phyloP scores from a whole-genome alignment of 225 moss, liverwort and hornwort species.

The Bryoerythrophyllum caledonicum region DNA sequence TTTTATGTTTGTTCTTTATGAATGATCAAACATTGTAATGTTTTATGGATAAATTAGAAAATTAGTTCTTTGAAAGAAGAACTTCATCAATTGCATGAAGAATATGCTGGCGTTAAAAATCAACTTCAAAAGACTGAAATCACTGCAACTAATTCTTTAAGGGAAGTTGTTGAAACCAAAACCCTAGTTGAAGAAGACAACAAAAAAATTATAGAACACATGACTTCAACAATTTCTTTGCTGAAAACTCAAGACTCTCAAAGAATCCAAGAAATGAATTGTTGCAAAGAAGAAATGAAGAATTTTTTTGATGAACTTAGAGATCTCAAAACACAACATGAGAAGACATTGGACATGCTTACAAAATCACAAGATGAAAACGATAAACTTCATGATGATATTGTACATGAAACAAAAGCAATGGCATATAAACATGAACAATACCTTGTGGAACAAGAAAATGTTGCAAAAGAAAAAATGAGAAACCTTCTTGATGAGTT shows the following conservation, averaged over 20 bases:
- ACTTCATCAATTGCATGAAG: conserved; percentile 27
- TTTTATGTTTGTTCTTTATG: too few species aligned
- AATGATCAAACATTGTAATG: rapidly evolving
- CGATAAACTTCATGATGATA: neutral
- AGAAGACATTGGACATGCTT: neutral
- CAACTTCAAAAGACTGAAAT: conserved; percentile 22
- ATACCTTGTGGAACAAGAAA: conserved; percentile 19
- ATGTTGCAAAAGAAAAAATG: neutral
- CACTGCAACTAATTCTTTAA: neutral
- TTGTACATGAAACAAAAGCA: conserved; percentile 17
- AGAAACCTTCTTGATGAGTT: conserved; percentile 28
- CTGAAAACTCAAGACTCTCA: conserved; percentile 24
- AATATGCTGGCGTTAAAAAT: neutral
- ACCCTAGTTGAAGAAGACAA: neutral
- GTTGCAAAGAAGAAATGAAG: neutral
- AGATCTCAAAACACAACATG: conserved; percentile 2
- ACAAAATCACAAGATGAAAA: conserved; percentile 26
- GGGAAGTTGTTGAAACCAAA: conserved; percentile 21
- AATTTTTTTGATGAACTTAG: conserved; percentile 15
- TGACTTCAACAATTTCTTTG: neutral
- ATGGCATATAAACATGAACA: conserved; percentile 18
- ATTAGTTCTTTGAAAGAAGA: conserved; percentile 33
- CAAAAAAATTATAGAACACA: neutral
- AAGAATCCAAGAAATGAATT: conserved; percentile 24
- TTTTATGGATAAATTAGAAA: conserved; percentile 23